A percentile compares a stretch with the other conserved stretches of the same genome.
Evolutionary conservation across 345 rosid species (phyloP).

Genomic region (Theobroma cacao): DNA sequence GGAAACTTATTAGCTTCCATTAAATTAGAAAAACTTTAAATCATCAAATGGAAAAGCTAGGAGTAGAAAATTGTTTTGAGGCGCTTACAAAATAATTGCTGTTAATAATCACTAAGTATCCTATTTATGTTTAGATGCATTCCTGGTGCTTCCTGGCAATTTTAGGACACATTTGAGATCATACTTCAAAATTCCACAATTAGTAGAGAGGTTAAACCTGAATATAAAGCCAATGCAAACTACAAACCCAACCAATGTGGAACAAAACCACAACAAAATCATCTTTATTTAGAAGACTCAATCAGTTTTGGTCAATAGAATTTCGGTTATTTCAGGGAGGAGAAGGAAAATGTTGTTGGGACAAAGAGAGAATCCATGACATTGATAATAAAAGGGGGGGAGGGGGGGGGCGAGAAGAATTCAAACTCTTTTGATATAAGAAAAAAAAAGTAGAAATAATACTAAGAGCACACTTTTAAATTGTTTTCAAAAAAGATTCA

Average conservation of each 20-base stretch:
- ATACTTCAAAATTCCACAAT: neutral
- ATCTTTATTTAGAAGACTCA: neutral
- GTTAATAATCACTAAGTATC: neutral
- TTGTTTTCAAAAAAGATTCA: neutral
- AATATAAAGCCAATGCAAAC: neutral
- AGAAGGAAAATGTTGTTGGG: neutral
- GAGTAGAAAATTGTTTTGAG: neutral
- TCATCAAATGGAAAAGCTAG: neutral
- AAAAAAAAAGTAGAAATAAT: neutral
- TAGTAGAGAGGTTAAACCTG: neutral
- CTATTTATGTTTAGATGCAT: neutral
- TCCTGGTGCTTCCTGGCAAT: neutral
- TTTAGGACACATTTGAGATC: neutral
- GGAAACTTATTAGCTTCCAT: neutral
- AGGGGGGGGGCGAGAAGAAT: neutral
- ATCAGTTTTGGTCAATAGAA: neutral
- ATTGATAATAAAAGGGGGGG: neutral
- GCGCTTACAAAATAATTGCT: neutral
- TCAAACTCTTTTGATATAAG: neutral
- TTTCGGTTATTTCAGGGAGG: neutral
- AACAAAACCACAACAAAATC: neutral
- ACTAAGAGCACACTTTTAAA: neutral
- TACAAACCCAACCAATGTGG: neutral
- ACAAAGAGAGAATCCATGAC: neutral
- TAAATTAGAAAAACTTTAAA: neutral